These are phyloP conservation scores for Andrographis paniculata DNA, from an alignment of 305 asterid genomes.

Conservation along the genomic window DNA sequence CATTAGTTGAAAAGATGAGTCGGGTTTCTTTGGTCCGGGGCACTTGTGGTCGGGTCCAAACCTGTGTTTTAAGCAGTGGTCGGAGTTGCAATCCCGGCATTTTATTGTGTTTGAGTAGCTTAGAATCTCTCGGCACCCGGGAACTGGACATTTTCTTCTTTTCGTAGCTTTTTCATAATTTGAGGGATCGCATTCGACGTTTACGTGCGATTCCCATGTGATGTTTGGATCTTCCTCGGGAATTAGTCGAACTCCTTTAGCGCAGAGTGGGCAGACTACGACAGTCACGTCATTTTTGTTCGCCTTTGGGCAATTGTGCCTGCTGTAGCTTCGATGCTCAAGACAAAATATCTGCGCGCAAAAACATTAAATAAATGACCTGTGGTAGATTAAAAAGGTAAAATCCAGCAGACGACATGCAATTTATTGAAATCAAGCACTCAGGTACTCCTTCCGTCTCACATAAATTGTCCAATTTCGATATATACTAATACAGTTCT, in stretches of 20 bases:
- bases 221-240: constrained; percentile 85
- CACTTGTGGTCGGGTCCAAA: constrained; percentile 93
- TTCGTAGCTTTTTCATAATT: constrained; percentile 71
- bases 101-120: constrained; percentile 77
- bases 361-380: neutral
- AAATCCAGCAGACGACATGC: no score
- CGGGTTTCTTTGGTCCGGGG: constrained; percentile 67
- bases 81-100: constrained; percentile 68
- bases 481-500: no score
- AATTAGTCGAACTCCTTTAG: constrained; percentile 76
- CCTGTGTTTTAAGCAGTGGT: constrained; percentile 86
- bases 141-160: constrained; percentile 81
- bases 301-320: constrained; percentile 85
- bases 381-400: neutral
- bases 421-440: no score
- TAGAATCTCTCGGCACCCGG: constrained; percentile 68
- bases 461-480: no score
- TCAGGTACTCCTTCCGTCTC: no score
- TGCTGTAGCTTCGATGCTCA: constrained; percentile 80
- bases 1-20: constrained; percentile 50
- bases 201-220: constrained; percentile 95
- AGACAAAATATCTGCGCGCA: constrained; percentile 61
- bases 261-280: constrained; percentile 87
- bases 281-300: constrained; percentile 69
- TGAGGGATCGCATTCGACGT: constrained; percentile 86